Evolutionary conservation across 306 rosid species (phyloP).

Genomic region (Quercus variabilis): DNA sequence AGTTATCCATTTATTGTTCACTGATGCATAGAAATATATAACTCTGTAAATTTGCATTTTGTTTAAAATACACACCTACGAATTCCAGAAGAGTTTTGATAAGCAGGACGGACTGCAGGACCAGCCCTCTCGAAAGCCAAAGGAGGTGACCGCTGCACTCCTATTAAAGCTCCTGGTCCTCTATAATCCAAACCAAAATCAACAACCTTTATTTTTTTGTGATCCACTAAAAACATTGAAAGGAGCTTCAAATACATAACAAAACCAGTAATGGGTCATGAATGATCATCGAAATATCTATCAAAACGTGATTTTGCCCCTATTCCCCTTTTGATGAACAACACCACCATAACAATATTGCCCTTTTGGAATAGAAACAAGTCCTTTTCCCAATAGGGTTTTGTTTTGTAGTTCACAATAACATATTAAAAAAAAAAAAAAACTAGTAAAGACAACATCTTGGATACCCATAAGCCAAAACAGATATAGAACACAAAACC

Average conservation of each 20-base stretch:
- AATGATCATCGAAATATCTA: too few species aligned
- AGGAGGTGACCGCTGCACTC: slow-evolving; percentile 1
- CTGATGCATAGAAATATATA: neutral
- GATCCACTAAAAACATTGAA: neutral
- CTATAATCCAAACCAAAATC: slow-evolving; percentile 9
- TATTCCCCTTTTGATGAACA: too few species aligned
- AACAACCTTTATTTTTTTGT: neutral
- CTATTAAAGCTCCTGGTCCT: slow-evolving; percentile 9
- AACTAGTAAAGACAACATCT: too few species aligned
- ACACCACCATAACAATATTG: too few species aligned
- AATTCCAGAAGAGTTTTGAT: slow-evolving; percentile 10
- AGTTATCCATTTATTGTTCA: neutral
- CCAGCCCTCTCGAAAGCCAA: slow-evolving; percentile 5
- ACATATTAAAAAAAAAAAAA: too few species aligned
- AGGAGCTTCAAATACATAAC: neutral
- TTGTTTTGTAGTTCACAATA: too few species aligned
- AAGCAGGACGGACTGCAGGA: slow-evolving; percentile 3
- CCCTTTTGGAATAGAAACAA: too few species aligned
- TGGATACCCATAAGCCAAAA: too few species aligned
- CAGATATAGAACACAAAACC: neutral
- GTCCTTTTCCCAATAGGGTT: too few species aligned
- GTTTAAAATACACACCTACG: neutral
- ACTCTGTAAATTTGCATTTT: neutral
- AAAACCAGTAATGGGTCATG: too few species aligned
- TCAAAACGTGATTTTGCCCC: too few species aligned